phyloP scores from a whole-genome alignment of 2,329 filamentous ascomycete genomes.

The Annulohypoxylon truncatum region DNA sequence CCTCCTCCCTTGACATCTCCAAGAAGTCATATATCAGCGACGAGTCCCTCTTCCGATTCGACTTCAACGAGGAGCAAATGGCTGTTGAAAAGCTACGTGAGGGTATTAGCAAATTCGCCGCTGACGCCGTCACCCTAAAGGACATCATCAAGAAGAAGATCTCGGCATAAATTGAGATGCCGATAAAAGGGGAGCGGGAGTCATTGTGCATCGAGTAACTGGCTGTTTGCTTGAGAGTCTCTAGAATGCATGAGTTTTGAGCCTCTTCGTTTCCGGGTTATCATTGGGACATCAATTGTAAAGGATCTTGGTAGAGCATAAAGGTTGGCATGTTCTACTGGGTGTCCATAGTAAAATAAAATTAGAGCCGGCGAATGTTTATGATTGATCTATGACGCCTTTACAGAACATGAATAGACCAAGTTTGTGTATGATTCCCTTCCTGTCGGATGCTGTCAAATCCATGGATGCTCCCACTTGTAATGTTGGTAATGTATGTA shows the following conservation, averaged over 20 bases:
- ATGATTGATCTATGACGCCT: neutral
- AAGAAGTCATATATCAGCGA: constrained; percentile 92
- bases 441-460: neutral
- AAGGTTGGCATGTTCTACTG: constrained; percentile 25
- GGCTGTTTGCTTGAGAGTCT: constrained; percentile 19
- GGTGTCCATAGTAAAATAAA: constrained; percentile 29
- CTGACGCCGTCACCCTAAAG: constrained; percentile 95
- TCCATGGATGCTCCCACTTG: neutral
- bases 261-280: constrained; percentile 24
- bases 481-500: neutral
- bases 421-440: neutral
- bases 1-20: constrained; percentile 77
- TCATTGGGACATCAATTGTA: constrained; percentile 6
- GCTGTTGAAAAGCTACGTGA: constrained; percentile 98
- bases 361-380: constrained; percentile 19
- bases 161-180: constrained; percentile 52
- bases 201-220: constrained; percentile 14
- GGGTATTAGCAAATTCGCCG: constrained; percentile 99
- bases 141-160: constrained; percentile 91
- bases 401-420: neutral
- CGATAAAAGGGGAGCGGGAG: neutral
- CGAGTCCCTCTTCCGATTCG: constrained; percentile 94
- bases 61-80: constrained; percentile 99
- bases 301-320: constrained; percentile 22
- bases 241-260: constrained; percentile 29